Conservation (phyloP, 2,329 filamentous ascomycete species). For the Hymenoscyphus albidus region DNA sequence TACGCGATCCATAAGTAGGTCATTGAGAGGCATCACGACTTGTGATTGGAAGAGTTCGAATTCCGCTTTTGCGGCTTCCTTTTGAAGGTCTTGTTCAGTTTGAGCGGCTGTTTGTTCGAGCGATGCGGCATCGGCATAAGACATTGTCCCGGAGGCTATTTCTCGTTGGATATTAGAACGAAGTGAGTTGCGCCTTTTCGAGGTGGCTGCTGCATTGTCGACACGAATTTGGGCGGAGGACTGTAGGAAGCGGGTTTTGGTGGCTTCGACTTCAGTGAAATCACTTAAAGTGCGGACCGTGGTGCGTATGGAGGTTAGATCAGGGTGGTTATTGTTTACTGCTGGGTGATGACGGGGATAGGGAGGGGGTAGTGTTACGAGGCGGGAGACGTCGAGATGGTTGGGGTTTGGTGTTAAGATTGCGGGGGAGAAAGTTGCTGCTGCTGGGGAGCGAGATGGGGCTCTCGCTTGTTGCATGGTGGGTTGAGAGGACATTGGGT, state of each 20-base stretch:
- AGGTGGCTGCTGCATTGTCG: conserved; percentile 48
- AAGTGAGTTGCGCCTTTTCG: conserved; percentile 59
- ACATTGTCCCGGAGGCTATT: conserved; percentile 72
- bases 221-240: conserved; percentile 57
- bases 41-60: conserved; percentile 81
- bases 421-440: conserved; percentile 35
- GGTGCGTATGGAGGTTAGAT: conserved; percentile 72
- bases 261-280: conserved; percentile 65
- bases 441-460: conserved; percentile 25
- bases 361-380: conserved; percentile 88
- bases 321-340: conserved; percentile 92
- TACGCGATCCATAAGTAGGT: conserved; percentile 73
- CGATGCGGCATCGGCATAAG: conserved; percentile 76
- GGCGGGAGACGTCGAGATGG: conserved; percentile 79
- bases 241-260: conserved; percentile 58
- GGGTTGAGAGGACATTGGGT: conserved; percentile 16
- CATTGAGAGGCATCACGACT: conserved; percentile 81
- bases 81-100: conserved; percentile 66
- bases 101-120: conserved; percentile 72
- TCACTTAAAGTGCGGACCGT: conserved; percentile 72
- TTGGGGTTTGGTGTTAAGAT: conserved; percentile 45
- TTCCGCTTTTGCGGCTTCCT: conserved; percentile 70
- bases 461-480: conserved; percentile 27
- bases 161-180: conserved; percentile 73
- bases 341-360: conserved; percentile 94